Base-by-base conservation (phyloP, 768 basidiomycete species). In the Neoboletus subvelutipes region DNA sequence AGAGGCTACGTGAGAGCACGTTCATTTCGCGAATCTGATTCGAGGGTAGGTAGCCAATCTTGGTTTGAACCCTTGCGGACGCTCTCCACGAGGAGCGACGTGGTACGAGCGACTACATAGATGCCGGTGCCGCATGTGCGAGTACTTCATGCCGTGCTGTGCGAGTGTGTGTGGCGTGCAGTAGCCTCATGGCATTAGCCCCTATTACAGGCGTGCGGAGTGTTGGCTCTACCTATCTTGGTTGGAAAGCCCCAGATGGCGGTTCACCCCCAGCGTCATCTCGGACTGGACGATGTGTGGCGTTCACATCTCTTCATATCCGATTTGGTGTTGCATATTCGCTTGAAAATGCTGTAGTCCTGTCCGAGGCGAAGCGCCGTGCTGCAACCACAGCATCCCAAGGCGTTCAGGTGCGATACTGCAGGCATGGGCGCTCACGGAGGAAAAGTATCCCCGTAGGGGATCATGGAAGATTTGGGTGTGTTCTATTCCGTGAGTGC, bases 11-110 rank as follows among this genome's bases (percentile, higher is more conserved):
- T 37, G 55, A 43, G 11, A n/a, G 42, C 57, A 62, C 58, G 56
- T 56, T 68, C 64, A 64, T 57, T 53, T 57, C 66, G 64, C 54
- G 56, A 58, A 67, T 66, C 61, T 33, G 56, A 67, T 59, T 67
- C 58, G 52, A 62, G 60, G 66, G 63, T 48, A 43, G 36, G 24
- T 52, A 59, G 52, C 56, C 63, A 65, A 67, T 67, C 65, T 67
- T 24, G 57, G 62, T 17, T 15, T 34, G 55, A 24, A 46, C 51
- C 37, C 43, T 60, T n/a, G 45, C 15, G 12, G 40, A 45, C 47
- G 34, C 15, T 28, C 33, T 22, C 60, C 61, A 53, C 51, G 51
- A 51, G 55, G 29, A 10, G 11, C 33, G 45, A 40, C 18, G 31
- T 13, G 39, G 37, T 5, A 41, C 11, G 56, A 33, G 17, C 31